Conservation (phyloP, 306 rosid species). For the Arachis stenosperma region DNA sequence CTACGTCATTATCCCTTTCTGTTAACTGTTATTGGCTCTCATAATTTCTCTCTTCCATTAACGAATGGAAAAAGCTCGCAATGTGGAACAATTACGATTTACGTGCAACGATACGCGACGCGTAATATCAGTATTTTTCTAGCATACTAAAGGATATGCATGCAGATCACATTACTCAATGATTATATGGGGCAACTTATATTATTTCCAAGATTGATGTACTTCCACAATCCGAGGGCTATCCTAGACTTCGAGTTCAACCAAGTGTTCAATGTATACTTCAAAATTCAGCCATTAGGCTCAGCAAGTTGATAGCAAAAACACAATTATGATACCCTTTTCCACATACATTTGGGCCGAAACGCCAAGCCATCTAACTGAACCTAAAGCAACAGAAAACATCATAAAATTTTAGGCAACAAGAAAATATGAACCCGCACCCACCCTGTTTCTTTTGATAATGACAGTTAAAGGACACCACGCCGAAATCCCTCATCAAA, state of each 20-base stretch:
- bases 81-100: neutral
- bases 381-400: constrained; percentile 19
- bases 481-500: constrained; percentile 7
- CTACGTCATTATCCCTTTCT: no score
- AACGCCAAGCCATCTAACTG: constrained; percentile 17
- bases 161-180: neutral
- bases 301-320: neutral
- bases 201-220: neutral
- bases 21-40: no score
- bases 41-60: neutral
- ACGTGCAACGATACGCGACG: neutral
- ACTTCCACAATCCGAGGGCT: neutral
- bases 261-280: neutral
- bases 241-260: constrained; percentile 5
- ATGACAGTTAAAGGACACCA: constrained; percentile 1
- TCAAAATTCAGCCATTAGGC: constrained; percentile 1
- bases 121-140: neutral
- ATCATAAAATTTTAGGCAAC: neutral
- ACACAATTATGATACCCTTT: neutral
- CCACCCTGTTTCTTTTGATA: neutral
- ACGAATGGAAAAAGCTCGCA: neutral
- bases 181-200: neutral
- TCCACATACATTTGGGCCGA: constrained; percentile 22
- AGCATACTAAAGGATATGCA: neutral
- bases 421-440: constrained; percentile 23